phyloP scores from a whole-genome alignment of 2,329 filamentous ascomycete species.

The Akanthomyces lecanii region DNA sequence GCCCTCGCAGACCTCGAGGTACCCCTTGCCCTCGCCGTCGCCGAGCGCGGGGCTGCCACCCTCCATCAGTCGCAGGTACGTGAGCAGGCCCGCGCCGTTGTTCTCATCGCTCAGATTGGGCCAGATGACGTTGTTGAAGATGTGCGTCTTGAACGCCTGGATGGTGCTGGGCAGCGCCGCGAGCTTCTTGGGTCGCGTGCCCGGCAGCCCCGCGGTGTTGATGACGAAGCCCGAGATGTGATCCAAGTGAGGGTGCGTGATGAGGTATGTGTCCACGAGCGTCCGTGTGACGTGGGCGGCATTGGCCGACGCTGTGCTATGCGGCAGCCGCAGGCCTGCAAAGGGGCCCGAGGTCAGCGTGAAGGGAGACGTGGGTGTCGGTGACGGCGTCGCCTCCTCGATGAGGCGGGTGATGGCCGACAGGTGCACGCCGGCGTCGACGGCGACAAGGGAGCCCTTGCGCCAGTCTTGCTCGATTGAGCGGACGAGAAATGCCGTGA shows the following conservation, averaged over 20 bases:
- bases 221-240: conserved; percentile 89
- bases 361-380: conserved; percentile 39
- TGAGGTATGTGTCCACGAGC: conserved; percentile 81
- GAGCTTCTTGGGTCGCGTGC: conserved; percentile 76
- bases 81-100: conserved; percentile 86
- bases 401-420: conserved; percentile 79
- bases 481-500: conserved; percentile 83
- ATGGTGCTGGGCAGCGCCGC: conserved; percentile 88
- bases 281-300: conserved; percentile 73
- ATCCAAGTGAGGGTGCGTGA: conserved; percentile 96
- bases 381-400: conserved; percentile 46
- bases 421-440: conserved; percentile 89
- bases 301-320: conserved; percentile 66
- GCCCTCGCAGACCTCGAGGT: conserved; percentile 82
- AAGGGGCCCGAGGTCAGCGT: conserved; percentile 69
- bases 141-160: conserved; percentile 83
- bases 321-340: conserved; percentile 67
- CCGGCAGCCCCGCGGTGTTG: conserved; percentile 83
- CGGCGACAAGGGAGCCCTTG: conserved; percentile 78
- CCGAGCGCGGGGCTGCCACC: conserved; percentile 83
- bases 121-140: conserved; percentile 98
- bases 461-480: conserved; percentile 75
- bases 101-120: conserved; percentile 96
- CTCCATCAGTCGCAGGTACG: conserved; percentile 82
- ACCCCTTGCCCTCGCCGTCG: conserved; percentile 74